Evolutionary conservation across 1,139 yeast species (phyloP).

Genomic region (Magnusiomyces tetraspermus): DNA sequence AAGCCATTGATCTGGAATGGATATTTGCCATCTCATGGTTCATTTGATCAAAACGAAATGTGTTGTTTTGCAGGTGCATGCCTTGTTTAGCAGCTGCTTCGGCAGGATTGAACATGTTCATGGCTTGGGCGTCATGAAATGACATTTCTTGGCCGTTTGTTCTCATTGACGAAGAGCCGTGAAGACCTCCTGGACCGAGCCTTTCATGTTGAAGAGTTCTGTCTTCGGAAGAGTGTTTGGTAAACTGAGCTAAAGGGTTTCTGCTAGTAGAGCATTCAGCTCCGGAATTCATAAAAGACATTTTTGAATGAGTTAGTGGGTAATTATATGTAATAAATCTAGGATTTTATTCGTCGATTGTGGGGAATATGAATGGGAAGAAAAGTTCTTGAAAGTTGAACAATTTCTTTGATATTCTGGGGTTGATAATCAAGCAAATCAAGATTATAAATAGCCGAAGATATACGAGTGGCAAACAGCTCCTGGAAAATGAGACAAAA

Average conservation of each 20-base stretch:
- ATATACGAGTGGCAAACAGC: too few relatives aligned
- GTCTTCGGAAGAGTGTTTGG: conserved; percentile 58
- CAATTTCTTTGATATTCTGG: too few relatives aligned
- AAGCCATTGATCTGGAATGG: too few relatives aligned
- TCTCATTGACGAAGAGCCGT: conserved; percentile 24
- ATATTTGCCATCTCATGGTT: conserved; percentile 27
- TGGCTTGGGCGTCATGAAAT: conserved; percentile 35
- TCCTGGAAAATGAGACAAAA: too few relatives aligned
- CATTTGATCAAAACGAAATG: conserved; percentile 30
- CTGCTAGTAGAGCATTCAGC: conserved; percentile 76
- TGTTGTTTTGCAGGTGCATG: conserved; percentile 13
- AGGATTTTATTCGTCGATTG: too few relatives aligned
- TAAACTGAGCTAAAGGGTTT: conserved; percentile 78
- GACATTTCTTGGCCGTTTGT: conserved; percentile 33
- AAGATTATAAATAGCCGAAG: too few relatives aligned
- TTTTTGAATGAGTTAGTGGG: too few relatives aligned
- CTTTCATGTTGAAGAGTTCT: conserved; percentile 52
- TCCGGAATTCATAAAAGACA: conserved; percentile 43
- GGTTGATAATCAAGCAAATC: too few relatives aligned
- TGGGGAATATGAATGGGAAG: too few relatives aligned
- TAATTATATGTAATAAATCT: too few relatives aligned
- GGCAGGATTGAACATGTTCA: conserved; percentile 46
- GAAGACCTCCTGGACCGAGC: conserved; percentile 20
- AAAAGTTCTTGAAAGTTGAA: too few relatives aligned
- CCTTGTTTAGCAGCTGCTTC: conserved; percentile 30